Evolutionary conservation across 164 flowering plant species (phyloP), one percentile per base, ranked within the genome.

Genomic region (Litsea cubeba): DNA sequence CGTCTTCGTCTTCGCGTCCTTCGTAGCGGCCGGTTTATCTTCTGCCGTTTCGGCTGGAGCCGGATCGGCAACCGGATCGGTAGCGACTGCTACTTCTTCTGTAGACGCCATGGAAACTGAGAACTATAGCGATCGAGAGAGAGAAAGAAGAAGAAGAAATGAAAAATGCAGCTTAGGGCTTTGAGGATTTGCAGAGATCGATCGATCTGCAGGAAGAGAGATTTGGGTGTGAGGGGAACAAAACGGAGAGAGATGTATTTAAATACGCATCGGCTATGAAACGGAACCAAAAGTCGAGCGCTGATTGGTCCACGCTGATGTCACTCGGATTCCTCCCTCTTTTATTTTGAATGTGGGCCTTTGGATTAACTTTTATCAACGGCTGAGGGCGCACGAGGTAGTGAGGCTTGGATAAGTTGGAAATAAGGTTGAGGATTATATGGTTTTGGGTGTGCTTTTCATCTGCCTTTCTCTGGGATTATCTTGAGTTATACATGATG

Each of bases 391-490:
- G 71, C 68, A 50, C 30, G 40, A 28, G 6, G 77, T 12, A 51
- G 26, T 5, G 63, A 35, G 60, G 46, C 4, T 40, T 12, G 81
- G 77, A 76, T 73, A 72, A 73, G 68, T 10, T 7, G 12, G 1
- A 12, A 30, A 23, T n/a, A 49, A 20, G 15, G 70, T 62, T 69
- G 65, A 18, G 62, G 65, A 65, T 69, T 67, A 25, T 62, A 69
- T 63, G 71, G 66, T 67, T 72, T 79, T 73, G 28, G 83, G 84
- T 88, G 90, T 85, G 91, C 77, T 90, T 88, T 80, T 83, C 28
- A 76, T 68, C 76, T 75, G 25, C n/a, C 65, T 86, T 87, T 6
- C 35, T 70, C 28, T 30, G 78, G 49, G 20, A 35, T 66, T 80
- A 84, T 72, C 82, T 86, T 72, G 71, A 66, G 75, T 30, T 84